Conservation (phyloP, 2,329 filamentous ascomycete genomes). For the Balansia obtecta region DNA sequence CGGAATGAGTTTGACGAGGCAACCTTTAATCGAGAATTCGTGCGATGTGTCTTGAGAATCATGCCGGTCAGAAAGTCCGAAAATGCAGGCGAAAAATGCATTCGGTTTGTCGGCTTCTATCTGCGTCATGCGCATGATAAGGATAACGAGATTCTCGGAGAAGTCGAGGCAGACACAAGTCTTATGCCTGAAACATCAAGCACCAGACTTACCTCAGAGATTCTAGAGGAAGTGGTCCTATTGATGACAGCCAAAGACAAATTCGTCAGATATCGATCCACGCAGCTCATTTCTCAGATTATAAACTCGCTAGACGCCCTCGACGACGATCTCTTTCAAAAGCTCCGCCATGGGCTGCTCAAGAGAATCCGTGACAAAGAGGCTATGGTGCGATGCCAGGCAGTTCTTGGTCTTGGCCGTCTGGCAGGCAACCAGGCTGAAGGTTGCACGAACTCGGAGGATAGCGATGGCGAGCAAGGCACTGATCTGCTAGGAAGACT, state of each 20-base stretch:
- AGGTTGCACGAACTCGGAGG: conserved; percentile 56
- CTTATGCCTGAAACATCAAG: conserved; percentile 73
- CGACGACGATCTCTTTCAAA: conserved; percentile 81
- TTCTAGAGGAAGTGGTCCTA: conserved; percentile 63
- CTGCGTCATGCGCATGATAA: conserved; percentile 59
- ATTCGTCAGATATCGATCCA: conserved; percentile 76
- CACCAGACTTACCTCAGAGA: conserved; percentile 60
- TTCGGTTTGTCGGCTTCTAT: conserved; percentile 82
- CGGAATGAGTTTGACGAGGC: conserved; percentile 65
- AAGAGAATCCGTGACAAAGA: conserved; percentile 91
- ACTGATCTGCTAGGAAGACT: conserved; percentile 70
- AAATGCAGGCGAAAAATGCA: conserved; percentile 68
- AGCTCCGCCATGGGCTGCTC: conserved; percentile 65
- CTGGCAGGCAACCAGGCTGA: conserved; percentile 69
- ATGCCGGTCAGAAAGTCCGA: conserved; percentile 89
- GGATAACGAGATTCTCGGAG: conserved; percentile 55
- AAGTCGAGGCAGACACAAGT: conserved; percentile 55
- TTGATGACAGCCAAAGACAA: conserved; percentile 85
- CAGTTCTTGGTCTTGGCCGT: conserved; percentile 77
- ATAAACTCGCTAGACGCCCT: conserved; percentile 88
- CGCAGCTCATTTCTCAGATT: conserved; percentile 80
- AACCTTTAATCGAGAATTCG: conserved; percentile 79
- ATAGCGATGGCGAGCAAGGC: conserved; percentile 49
- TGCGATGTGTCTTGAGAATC: conserved; percentile 68
- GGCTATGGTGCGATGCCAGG: conserved; percentile 80